phyloP scores from a whole-genome alignment of 192 early-diverging fungal species.

The Entomortierella parvispora region DNA sequence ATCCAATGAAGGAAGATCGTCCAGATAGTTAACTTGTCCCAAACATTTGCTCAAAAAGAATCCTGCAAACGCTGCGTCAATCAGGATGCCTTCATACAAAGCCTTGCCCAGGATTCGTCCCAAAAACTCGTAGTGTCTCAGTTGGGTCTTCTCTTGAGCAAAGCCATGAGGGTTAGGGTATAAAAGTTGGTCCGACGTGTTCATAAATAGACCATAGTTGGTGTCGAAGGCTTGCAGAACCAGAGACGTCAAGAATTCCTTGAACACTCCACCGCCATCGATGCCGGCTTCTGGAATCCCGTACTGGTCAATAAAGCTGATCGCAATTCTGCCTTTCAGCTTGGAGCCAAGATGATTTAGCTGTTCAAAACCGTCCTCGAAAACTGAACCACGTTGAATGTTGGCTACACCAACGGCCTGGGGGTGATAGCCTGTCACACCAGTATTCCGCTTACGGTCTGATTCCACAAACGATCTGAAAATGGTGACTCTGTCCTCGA shows the following conservation, averaged over 20 bases:
- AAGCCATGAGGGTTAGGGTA: conserved; percentile 77
- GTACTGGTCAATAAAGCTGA: conserved; percentile 87
- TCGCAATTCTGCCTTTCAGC: conserved; percentile 83
- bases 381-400: conserved; percentile 80
- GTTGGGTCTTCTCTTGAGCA: conserved; percentile 57
- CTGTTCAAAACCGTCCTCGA: conserved; percentile 89
- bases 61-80: conserved; percentile 84
- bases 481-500: conserved; percentile 87
- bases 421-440: conserved; percentile 14
- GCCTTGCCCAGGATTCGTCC: conserved; percentile 88
- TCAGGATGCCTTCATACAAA: conserved; percentile 85
- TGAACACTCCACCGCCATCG: conserved; percentile 98
- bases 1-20: conserved; percentile 84
- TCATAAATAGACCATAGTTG: conserved; percentile 72
- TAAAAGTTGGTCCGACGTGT: conserved; percentile 72
- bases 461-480: conserved; percentile 82
- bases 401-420: conserved; percentile 53
- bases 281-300: conserved; percentile 91
- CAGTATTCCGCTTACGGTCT: conserved; percentile 62
- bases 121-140: conserved; percentile 78
- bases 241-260: conserved; percentile 91
- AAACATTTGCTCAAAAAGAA: conserved; percentile 86
- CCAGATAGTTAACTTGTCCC: conserved; percentile 57
- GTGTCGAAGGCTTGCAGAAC: conserved; percentile 81
- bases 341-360: conserved; percentile 72